These are phyloP conservation scores for Chytridium lagenaria DNA, from an alignment of 371 early-diverging fungal species.

Conservation along the genomic window DNA sequence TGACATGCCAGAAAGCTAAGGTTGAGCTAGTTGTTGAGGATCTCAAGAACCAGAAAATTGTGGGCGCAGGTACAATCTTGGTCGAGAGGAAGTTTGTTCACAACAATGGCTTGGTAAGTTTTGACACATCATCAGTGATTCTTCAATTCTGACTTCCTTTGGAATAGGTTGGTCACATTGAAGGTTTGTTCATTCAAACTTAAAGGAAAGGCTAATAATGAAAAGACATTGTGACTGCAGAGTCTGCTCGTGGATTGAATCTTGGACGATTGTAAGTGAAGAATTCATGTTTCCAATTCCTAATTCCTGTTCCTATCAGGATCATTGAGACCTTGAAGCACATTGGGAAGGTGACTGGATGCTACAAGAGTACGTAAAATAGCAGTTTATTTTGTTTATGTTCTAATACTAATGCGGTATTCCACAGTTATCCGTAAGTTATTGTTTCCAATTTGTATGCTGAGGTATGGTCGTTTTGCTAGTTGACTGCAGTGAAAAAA, in stretches of 20 bases:
- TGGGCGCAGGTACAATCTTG: conserved; percentile 94
- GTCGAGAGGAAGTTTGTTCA: conserved; percentile 97
- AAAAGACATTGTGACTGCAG: conserved; percentile 92
- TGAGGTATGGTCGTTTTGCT: conserved; percentile 41
- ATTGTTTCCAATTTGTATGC: too few relatives aligned
- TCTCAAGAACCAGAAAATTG: conserved; percentile 65
- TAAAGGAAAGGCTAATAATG: background rate
- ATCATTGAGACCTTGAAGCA: conserved; percentile 63
- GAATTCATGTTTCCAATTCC: conserved; percentile 60
- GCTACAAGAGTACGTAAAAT: conserved; percentile 58
- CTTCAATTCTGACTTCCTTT: too few relatives aligned
- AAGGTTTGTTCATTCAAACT: conserved; percentile 34
- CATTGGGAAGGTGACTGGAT: conserved; percentile 59
- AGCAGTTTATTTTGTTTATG: background rate
- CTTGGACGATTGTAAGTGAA: conserved; percentile 54
- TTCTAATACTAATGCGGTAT: conserved; percentile 4
- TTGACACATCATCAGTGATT: too few relatives aligned
- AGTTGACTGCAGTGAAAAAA: conserved; percentile 86
- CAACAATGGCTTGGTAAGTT: conserved; percentile 77
- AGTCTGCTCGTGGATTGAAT: conserved; percentile 93
- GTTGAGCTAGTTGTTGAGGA: conserved; percentile 83
- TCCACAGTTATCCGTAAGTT: conserved; percentile 10
- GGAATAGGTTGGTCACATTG: conserved; percentile 64
- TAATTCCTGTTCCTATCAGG: conserved; percentile 19
- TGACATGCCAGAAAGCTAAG: conserved; percentile 50